Conservation (phyloP, 768 basidiomycete genomes). For the Hemileccinum rubropunctum region DNA sequence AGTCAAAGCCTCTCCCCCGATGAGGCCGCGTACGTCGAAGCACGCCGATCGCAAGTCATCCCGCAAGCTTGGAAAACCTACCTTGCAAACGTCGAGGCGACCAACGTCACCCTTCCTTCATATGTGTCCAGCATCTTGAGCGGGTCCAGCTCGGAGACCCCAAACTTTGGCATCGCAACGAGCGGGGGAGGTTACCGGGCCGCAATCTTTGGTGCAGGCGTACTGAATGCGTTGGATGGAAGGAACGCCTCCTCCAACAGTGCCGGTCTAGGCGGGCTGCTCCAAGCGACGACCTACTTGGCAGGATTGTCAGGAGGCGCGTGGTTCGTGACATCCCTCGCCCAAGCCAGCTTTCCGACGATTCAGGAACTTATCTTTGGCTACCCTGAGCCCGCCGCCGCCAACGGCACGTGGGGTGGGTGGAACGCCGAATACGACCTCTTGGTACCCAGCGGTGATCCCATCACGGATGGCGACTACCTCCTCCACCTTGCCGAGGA, state of each 20-base stretch:
- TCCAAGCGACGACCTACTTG: constrained; percentile 53
- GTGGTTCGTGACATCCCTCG: constrained; percentile 40
- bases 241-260: constrained; percentile 41
- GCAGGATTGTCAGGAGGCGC: constrained; percentile 48
- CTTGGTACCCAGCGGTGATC: constrained; percentile 16
- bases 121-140: constrained; percentile 35
- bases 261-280: constrained; percentile 47
- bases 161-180: constrained; percentile 46
- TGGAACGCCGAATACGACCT: constrained; percentile 31
- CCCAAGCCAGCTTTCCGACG: constrained; percentile 39
- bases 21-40: constrained; percentile 37
- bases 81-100: constrained; percentile 35
- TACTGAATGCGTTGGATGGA: constrained; percentile 48
- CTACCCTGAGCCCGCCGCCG: constrained; percentile 11
- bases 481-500: constrained; percentile 23
- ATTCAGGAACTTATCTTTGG: constrained; percentile 40
- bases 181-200: constrained; percentile 61
- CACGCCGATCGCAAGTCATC: constrained; percentile 34
- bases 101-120: constrained; percentile 27
- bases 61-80: constrained; percentile 41
- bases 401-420: constrained; percentile 29
- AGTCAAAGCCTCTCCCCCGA: constrained; percentile 34
- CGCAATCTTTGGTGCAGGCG: constrained; percentile 51
- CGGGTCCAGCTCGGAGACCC: constrained; percentile 21
- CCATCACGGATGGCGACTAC: constrained; percentile 14